phyloP scores from a whole-genome alignment of 139 green algal species.

The Chlorella sp. region DNA sequence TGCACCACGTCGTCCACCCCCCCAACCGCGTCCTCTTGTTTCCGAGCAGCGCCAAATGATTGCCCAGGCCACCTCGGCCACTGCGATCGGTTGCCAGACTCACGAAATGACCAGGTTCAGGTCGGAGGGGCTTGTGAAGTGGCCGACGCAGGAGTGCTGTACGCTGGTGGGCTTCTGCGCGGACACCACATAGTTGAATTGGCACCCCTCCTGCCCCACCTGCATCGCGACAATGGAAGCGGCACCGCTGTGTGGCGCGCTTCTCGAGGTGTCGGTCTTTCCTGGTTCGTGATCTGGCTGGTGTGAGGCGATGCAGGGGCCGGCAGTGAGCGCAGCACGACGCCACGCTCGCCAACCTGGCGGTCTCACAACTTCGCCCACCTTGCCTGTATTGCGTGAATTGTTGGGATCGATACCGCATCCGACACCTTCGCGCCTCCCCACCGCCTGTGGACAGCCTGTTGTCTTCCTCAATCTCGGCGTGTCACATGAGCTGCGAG shows the following conservation, averaged over 20 bases:
- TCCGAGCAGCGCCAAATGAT: background rate
- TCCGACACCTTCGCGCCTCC: too few relatives aligned
- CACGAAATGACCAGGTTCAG: conserved; percentile 94
- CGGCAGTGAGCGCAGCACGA: background rate
- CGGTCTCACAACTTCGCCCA: background rate
- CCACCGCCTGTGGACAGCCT: too few relatives aligned
- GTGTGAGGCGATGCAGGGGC: background rate
- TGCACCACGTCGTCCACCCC: background rate
- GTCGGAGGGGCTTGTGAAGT: conserved; percentile 85
- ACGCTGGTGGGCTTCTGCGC: conserved; percentile 94
- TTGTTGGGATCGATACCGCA: too few relatives aligned
- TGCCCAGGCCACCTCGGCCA: background rate
- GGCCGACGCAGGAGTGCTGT: conserved; percentile 81
- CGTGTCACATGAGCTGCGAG: too few relatives aligned
- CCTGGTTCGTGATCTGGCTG: background rate
- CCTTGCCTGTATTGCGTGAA: background rate
- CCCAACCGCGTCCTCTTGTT: background rate
- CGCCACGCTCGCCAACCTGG: background rate
- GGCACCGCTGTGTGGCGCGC: background rate
- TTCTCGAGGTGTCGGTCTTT: background rate
- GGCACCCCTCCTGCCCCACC: conserved; percentile 6
- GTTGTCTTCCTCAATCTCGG: too few relatives aligned
- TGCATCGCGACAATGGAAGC: background rate
- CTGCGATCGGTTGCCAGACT: conserved; percentile 23
- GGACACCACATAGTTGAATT: conserved; percentile 82